A percentile compares a stretch with the other conserved stretches of the same genome.
Evolutionary conservation across 2,329 filamentous ascomycete species (phyloP).

Genomic region (Trichoderma simmonsii): DNA sequence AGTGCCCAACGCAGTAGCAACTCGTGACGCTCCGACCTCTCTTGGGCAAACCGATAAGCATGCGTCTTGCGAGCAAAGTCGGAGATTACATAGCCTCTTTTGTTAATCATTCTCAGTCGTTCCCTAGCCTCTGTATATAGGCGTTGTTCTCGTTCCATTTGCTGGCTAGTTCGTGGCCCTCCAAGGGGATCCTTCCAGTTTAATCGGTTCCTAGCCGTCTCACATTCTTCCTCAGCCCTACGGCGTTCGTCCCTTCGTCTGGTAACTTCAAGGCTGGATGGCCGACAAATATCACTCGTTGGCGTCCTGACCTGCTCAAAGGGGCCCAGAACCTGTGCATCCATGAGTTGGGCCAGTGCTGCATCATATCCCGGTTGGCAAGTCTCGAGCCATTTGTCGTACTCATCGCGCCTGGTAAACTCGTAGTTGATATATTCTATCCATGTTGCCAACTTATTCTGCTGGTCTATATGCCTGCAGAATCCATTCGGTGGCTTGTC

Average conservation of each 20-base stretch:
- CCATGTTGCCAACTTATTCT: conserved; percentile 15
- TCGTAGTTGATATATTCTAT: conserved; percentile 18
- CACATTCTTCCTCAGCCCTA: neutral
- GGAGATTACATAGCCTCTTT: neutral
- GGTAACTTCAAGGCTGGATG: conserved; percentile 4
- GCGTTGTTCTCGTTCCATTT: neutral
- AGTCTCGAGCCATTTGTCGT: conserved; percentile 14
- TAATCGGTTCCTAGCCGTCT: neutral
- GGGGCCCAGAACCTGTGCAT: neutral
- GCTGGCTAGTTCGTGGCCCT: neutral
- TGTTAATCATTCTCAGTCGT: neutral
- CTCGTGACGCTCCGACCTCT: conserved; percentile 21
- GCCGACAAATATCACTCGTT: conserved; percentile 13
- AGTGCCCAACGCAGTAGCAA: conserved; percentile 24
- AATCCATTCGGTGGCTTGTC: neutral
- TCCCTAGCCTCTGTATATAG: neutral
- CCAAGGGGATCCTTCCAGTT: neutral
- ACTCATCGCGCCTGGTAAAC: conserved; percentile 7
- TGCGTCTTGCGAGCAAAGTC: conserved; percentile 12
- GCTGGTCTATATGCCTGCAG: neutral
- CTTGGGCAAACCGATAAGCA: conserved; percentile 17
- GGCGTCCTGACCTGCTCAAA: neutral
- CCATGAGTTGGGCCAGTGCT: neutral
- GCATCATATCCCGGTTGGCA: conserved; percentile 11
- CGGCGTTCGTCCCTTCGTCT: conserved; percentile 6